A percentile compares a stretch with the other conserved stretches of the same genome.
phyloP scores from a whole-genome alignment of 2,329 filamentous ascomycete species.

The Neospermospora avenae region DNA sequence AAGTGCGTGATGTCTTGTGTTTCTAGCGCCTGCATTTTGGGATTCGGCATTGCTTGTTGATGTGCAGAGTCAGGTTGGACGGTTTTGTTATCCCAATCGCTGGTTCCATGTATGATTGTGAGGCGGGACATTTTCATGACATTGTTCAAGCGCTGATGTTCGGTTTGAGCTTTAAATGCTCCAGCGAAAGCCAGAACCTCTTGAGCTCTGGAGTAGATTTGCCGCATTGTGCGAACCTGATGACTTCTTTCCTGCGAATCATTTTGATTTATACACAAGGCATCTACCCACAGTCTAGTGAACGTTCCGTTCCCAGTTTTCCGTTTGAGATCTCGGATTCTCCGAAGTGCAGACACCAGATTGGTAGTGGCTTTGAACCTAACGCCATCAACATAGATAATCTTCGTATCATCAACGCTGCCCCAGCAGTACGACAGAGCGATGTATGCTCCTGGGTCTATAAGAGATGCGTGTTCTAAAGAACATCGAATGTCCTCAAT shows the following conservation, averaged over 20 bases:
- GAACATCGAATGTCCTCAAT: not conserved
- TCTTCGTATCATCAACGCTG: not conserved
- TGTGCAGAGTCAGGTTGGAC: not conserved
- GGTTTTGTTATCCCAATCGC: not conserved
- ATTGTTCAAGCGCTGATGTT: too few relatives aligned
- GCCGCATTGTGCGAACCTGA: constrained; percentile 12
- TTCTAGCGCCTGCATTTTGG: not conserved
- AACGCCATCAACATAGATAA: not conserved
- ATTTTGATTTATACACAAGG: constrained; percentile 15
- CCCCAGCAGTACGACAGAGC: constrained; percentile 20
- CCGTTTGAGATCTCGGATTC: not conserved
- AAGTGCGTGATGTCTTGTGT: not conserved
- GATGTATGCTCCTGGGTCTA: constrained; percentile 2
- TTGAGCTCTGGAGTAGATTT: constrained; percentile 14
- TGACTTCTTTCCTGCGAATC: constrained; percentile 11
- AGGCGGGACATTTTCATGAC: not conserved
- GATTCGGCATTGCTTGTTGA: not conserved
- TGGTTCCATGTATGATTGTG: not conserved
- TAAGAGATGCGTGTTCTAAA: constrained; percentile 5
- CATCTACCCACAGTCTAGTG: constrained; percentile 14
- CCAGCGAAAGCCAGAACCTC: constrained; percentile 27
- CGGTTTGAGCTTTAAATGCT: not conserved
- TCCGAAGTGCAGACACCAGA: not conserved
- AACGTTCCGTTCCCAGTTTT: not conserved
- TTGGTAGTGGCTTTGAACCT: not conserved